These are phyloP conservation scores for Leishmania amazonensis DNA, from an alignment of 208 protist genomes.

Conservation along the genomic window DNA sequence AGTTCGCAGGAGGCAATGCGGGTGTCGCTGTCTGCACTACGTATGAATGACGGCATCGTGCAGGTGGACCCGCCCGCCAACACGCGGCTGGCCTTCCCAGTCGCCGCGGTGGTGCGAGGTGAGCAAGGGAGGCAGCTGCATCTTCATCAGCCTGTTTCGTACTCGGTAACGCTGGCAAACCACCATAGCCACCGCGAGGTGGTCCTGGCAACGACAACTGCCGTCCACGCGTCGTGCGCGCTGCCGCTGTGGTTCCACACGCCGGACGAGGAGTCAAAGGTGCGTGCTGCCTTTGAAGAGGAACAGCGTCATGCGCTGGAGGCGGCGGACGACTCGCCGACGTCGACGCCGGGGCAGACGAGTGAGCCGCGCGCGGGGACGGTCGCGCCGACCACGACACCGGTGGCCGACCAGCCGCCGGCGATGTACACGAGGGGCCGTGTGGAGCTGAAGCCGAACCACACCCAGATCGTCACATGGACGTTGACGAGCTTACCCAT, in stretches of 20 bases:
- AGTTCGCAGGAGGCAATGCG: constrained; percentile 62
- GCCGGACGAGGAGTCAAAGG: constrained; percentile 19
- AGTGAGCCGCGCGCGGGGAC: constrained; percentile 13
- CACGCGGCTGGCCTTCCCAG: constrained; percentile 26
- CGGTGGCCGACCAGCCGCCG: constrained; percentile 10
- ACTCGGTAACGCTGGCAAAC: constrained; percentile 30
- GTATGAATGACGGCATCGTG: constrained; percentile 35
- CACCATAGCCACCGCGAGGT: constrained; percentile 32
- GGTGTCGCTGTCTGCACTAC: constrained; percentile 47
- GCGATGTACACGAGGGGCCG: constrained; percentile 31
- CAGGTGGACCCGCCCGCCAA: constrained; percentile 29
- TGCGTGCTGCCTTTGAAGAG: constrained; percentile 24
- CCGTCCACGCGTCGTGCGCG: constrained; percentile 6
- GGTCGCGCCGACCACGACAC: constrained; percentile 14
- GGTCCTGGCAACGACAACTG: constrained; percentile 18
- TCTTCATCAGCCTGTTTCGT: constrained; percentile 34
- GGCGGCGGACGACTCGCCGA: background rate
- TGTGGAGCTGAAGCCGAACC: constrained; percentile 48
- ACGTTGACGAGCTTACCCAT: constrained; percentile 44
- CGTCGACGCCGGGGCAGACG: background rate
- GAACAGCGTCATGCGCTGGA: constrained; percentile 22
- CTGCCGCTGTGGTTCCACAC: constrained; percentile 38
- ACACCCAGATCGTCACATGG: constrained; percentile 49
- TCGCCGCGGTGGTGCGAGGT: constrained; percentile 31
- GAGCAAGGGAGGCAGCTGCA: constrained; percentile 23